Percentiles rank a stretch among this genome's conserved stretches.
Conservation (phyloP, 139 green algal species). For the Prasinococcaceae sp. region DNA sequence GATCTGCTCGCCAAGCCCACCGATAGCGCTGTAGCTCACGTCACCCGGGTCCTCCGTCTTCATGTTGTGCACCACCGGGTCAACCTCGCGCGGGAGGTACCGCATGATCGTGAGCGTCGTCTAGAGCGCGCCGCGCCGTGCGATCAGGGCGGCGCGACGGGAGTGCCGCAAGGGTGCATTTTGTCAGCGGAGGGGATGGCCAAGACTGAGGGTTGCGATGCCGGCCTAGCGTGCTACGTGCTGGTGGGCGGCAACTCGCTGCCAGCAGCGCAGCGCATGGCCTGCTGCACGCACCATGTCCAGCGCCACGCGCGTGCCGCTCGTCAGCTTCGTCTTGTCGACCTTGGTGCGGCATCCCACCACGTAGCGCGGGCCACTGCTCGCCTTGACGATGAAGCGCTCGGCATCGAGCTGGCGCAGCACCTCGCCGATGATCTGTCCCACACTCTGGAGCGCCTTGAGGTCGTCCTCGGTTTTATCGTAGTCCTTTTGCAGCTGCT, state of each 20-base stretch:
- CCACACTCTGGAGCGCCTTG: conserved; percentile 94
- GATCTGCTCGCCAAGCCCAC: conserved; percentile 88
- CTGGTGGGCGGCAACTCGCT: no score
- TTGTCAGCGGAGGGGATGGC: no score
- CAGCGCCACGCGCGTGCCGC: conserved; percentile 84
- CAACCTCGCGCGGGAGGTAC: conserved; percentile 86
- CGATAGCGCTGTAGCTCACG: conserved; percentile 92
- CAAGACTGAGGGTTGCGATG: no score
- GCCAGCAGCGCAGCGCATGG: no score
- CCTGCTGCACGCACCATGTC: no score
- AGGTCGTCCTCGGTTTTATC: conserved; percentile 99
- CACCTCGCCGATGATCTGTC: conserved; percentile 98
- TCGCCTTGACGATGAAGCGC: conserved; percentile 97
- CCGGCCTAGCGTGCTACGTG: no score
- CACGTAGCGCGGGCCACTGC: conserved; percentile 91
- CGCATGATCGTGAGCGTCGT: conserved; percentile 99
- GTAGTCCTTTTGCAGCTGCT: conserved; percentile 72
- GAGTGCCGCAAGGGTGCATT: no score
- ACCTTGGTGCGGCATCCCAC: conserved; percentile 92
- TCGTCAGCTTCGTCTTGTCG: conserved; percentile 78
- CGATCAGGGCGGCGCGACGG: no score
- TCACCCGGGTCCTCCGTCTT: conserved; percentile 86
- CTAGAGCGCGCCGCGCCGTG: no score
- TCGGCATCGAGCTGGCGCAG: conserved; percentile 94
- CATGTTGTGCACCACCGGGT: conserved; percentile 99